These are phyloP conservation scores for Fusarium redolens DNA, from an alignment of 2,329 filamentous ascomycete genomes.

Conservation along the genomic window DNA sequence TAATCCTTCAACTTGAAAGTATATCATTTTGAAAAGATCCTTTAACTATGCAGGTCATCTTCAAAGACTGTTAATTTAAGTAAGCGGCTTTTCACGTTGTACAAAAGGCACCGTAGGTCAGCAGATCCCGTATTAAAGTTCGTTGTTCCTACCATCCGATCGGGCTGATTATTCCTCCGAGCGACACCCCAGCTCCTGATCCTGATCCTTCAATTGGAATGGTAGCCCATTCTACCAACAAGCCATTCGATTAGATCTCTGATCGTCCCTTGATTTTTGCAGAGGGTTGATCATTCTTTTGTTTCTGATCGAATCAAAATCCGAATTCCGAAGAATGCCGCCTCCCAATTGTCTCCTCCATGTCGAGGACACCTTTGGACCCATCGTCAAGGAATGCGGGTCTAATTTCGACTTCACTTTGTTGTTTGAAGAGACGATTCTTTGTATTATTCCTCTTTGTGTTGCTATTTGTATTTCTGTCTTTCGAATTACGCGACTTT, in stretches of 20 bases:
- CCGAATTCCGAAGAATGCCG: background rate
- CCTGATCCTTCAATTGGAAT: background rate
- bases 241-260: background rate
- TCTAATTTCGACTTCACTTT: conserved; percentile 3
- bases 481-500: background rate
- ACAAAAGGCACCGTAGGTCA: no score
- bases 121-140: background rate
- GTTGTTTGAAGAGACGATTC: background rate
- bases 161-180: conserved; percentile 2
- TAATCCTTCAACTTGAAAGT: background rate
- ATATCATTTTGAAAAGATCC: no score
- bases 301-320: background rate
- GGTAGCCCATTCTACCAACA: background rate
- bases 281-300: background rate
- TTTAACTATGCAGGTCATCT: no score
- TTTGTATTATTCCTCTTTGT: background rate
- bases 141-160: background rate
- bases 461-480: background rate
- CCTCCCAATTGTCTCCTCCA: background rate
- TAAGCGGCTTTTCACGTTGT: background rate
- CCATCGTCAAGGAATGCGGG: background rate
- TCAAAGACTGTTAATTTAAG: accelerated
- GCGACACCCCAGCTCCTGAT: background rate
- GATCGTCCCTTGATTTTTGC: background rate
- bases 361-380: background rate